Percentiles rank a stretch among this genome's conserved stretches.
These are phyloP conservation scores for Entelexis paramagnoliae DNA, from an alignment of 1,139 yeast genomes.

Conservation along the genomic window DNA sequence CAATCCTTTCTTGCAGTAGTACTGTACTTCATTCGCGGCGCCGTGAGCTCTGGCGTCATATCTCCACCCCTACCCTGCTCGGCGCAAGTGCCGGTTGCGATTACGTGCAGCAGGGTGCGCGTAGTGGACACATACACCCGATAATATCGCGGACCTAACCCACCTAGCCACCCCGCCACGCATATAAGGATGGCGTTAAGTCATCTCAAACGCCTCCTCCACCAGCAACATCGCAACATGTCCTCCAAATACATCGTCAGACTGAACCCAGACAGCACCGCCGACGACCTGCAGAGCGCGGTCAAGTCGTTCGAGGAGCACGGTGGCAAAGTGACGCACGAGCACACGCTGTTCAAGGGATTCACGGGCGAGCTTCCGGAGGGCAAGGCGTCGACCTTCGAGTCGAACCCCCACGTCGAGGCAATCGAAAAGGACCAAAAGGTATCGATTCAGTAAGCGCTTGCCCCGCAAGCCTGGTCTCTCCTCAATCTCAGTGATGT, in stretches of 20 bases:
- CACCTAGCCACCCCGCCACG: constrained; percentile 7
- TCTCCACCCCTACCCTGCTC: background rate
- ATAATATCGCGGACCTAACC: constrained; percentile 4
- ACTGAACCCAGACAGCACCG: constrained; percentile 23
- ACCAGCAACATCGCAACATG: constrained; percentile 8
- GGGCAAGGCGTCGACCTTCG: constrained; percentile 24
- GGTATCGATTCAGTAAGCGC: constrained; percentile 23
- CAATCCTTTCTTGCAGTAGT: too few relatives aligned
- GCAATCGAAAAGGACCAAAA: constrained; percentile 28
- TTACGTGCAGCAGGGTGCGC: background rate
- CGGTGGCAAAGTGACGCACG: constrained; percentile 25
- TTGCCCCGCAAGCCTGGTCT: background rate
- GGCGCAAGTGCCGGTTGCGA: constrained; percentile 3
- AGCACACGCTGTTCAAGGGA: constrained; percentile 26
- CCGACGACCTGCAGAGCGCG: constrained; percentile 23
- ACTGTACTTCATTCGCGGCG: too few relatives aligned
- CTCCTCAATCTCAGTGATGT: background rate
- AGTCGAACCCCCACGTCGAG: constrained; percentile 25
- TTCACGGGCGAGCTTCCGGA: constrained; percentile 26
- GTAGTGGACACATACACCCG: background rate
- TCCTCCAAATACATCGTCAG: constrained; percentile 25
- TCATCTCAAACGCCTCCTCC: background rate
- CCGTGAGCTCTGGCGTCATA: background rate
- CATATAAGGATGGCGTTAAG: constrained; percentile 5
- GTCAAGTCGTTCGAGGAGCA: constrained; percentile 21